A percentile compares a stretch with the other conserved stretches of the same genome.
phyloP scores from a whole-genome alignment of 306 rosid species.

The Cucumis cinereus region DNA sequence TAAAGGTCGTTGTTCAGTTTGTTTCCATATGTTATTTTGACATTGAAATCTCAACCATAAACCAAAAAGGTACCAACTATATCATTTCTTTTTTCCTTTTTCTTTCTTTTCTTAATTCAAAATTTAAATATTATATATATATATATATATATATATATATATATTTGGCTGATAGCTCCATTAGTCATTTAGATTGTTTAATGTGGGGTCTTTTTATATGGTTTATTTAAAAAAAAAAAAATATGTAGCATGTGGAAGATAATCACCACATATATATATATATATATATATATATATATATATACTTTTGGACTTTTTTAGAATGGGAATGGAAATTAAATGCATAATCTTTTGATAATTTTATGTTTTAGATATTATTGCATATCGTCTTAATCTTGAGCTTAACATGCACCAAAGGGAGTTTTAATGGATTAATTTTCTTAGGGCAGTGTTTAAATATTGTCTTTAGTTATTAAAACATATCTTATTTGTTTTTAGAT shows the following conservation, averaged over 20 bases:
- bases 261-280: background rate
- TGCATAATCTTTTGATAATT: background rate
- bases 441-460: background rate
- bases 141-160: background rate
- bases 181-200: background rate
- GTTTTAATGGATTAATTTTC: background rate
- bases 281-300: too few relatives aligned
- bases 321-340: background rate
- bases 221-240: background rate
- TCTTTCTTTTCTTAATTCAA: too few relatives aligned
- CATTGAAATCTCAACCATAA: background rate
- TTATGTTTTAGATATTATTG: background rate
- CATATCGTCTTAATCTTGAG: background rate
- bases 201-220: background rate
- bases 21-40: background rate
- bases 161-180: slow-evolving; percentile 1
- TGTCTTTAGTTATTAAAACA: background rate
- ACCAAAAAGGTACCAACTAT: background rate
- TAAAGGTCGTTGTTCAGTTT: background rate
- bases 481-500: too few relatives aligned
- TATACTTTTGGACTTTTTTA: background rate
- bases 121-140: too few relatives aligned
- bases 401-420: background rate
- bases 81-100: background rate
- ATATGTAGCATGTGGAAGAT: background rate